These are phyloP conservation scores for Ambrosiella xylebori DNA, from an alignment of 2,329 filamentous ascomycete genomes.

Conservation along the genomic window DNA sequence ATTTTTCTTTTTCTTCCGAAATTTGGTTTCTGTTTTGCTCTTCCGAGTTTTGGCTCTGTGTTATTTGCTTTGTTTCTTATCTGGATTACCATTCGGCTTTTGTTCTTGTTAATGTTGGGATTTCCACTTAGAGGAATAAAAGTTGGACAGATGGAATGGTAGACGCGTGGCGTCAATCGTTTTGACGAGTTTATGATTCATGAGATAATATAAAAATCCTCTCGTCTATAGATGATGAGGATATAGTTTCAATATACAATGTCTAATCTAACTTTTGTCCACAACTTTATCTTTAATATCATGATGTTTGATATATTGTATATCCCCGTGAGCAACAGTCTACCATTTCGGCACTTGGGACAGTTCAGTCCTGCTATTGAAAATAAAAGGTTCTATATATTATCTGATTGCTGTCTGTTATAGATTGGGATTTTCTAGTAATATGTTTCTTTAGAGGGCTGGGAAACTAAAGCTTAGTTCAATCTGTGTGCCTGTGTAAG, in stretches of 20 bases:
- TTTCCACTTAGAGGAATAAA: neutral
- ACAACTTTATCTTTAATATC: too few relatives aligned
- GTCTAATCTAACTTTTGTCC: neutral
- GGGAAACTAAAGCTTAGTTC: neutral
- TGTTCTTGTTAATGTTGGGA: neutral
- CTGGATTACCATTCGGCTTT: neutral
- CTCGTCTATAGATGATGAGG: neutral
- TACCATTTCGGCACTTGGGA: too few relatives aligned
- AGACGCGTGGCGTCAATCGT: neutral
- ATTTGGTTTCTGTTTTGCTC: constrained; percentile 6
- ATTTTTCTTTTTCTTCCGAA: constrained; percentile 14
- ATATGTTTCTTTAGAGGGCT: neutral
- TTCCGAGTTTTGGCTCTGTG: neutral
- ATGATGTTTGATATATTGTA: too few relatives aligned
- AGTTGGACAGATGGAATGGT: neutral
- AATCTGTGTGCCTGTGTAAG: too few relatives aligned
- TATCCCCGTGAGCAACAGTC: too few relatives aligned
- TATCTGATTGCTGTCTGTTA: too few relatives aligned
- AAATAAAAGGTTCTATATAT: too few relatives aligned
- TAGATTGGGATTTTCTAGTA: neutral
- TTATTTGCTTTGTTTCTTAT: neutral
- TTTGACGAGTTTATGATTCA: constrained; percentile 1
- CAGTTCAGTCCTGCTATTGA: too few relatives aligned
- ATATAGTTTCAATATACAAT: neutral
- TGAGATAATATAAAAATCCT: neutral